Base-by-base conservation (phyloP, 2,329 filamentous ascomycete species). In the Sporothrix protearum region DNA sequence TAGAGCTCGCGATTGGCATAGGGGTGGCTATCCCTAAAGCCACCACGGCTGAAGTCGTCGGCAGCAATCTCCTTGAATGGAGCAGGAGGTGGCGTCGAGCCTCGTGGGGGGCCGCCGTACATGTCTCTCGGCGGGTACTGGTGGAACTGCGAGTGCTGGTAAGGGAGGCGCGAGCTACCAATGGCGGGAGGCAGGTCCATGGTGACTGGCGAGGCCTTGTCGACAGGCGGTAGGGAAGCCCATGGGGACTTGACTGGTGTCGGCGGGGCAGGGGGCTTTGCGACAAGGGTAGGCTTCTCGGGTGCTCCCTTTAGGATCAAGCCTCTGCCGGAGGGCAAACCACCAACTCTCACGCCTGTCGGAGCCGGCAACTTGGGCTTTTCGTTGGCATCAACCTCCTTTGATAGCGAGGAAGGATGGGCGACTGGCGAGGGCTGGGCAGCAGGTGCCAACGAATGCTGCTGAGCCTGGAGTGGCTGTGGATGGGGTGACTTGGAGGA, bases 211-310 rank as follows among this genome's bases (percentile, higher is more conserved):
- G 93, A 89, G 0, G 91, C 87, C 78, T 91, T 95, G 12, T 97
- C 93, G 7, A 97, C 87, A 0, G 93, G 93, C 16, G 95, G 95
- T 36, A 98, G 82, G 45, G 91, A 79, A 30, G 95, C 95, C 95
- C 95, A 98, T 3, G 95, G 95, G 3, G 94, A 97, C 78, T 97
- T 97, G 33, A 90, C 87, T 0, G 93, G 91, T 0, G 89, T 85
- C 9, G 91, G 87, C 3, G 87, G 85, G 1, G 85, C 85, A 0
- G 90, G 87, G 19, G 90, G 90, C 77, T 94, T 94, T 9, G 91
- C 86, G 55, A 93, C 90, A 4, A 93, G 81, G 0, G 90, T 90
- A 42, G 90, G 90, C 78, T 92, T 93, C 70, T 93, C 91, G 10
- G 87, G 83, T 5, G 87, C 87, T 49, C 87, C 87, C 77, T 92